phyloP scores from a whole-genome alignment of 2,329 filamentous ascomycete species.

The Colletotrichum abscissum region DNA sequence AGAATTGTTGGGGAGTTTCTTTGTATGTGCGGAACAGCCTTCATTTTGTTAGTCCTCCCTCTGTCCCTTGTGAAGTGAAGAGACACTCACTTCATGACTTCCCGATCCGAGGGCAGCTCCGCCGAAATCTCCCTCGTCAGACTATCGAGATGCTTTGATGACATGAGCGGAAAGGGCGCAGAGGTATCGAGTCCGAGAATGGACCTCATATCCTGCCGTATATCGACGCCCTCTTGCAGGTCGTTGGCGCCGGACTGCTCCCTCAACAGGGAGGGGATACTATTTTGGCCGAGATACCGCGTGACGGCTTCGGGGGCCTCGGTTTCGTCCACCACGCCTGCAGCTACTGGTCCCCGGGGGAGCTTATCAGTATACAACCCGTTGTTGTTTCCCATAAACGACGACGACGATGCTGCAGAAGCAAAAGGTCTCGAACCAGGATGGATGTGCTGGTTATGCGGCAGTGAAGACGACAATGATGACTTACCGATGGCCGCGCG shows the following conservation, averaged over 20 bases:
- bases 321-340: constrained; percentile 59
- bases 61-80: neutral
- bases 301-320: constrained; percentile 63
- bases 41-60: constrained; percentile 8
- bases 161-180: constrained; percentile 76
- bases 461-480: constrained; percentile 16
- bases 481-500: constrained; percentile 50
- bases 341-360: constrained; percentile 41
- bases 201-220: constrained; percentile 73
- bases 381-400: constrained; percentile 18
- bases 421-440: constrained; percentile 10
- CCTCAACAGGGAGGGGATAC: constrained; percentile 72
- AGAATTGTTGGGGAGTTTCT: constrained; percentile 75
- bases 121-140: constrained; percentile 70
- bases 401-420: constrained; percentile 3
- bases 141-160: constrained; percentile 68
- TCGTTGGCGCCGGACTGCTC: constrained; percentile 68
- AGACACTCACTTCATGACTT: constrained; percentile 72
- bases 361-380: constrained; percentile 29
- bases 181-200: constrained; percentile 75
- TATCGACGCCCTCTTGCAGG: constrained; percentile 64
- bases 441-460: neutral
- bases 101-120: constrained; percentile 72
- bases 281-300: constrained; percentile 74
- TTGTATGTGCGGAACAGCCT: constrained; percentile 75